Evolutionary conservation across 345 rosid genomes (phyloP), one percentile per base, ranked within the genome.

Genomic region (Eutrema heterophyllum): DNA sequence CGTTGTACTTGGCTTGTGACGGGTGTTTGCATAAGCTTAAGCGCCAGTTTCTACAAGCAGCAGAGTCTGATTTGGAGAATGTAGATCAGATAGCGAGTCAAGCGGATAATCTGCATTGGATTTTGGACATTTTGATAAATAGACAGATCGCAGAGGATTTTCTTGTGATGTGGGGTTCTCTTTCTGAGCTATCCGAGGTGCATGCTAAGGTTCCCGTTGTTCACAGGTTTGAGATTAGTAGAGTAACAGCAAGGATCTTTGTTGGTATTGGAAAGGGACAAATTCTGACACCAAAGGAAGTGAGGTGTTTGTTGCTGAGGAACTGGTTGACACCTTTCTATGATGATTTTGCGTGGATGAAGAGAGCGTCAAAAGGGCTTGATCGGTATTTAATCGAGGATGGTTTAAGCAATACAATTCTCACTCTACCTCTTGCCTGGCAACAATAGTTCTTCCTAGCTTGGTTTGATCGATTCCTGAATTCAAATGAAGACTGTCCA

Each of bases 231-330:
- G 99, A 90, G 82, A 67, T 92, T 53, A 92, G 99, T 73, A 82
- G 89, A 65, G 93, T 96, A 44, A 90, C 99, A 2, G 95, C 97
- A 0, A 86, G 98, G 70, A 76, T 96, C 69, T 90, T 96, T 81
- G 93, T 96, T 5, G 99, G 95, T 46, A 89, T 96, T 30, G 99
- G 99, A n/a, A 96, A 86, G 69, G 98, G 97, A 56, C 98, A 87
- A 80, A 71, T 92, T 32, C 74, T 96, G 83, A 90, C 96, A 32
- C 85, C 95, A 0, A 96, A 90, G 72, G 99, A 96, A 60, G 86
- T 81, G 11, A 84, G 98, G 77, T 88, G 83, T 77, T 75, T 86
- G 79, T 86, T 96, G 39, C 67, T 96, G 39, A 86, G 77, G 76
- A 92, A 97, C 46, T 96, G 99, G 99, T 78, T 96, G 84, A 89